phyloP scores from a whole-genome alignment of 2,329 filamentous ascomycete species.

The Botrytis tulipae region DNA sequence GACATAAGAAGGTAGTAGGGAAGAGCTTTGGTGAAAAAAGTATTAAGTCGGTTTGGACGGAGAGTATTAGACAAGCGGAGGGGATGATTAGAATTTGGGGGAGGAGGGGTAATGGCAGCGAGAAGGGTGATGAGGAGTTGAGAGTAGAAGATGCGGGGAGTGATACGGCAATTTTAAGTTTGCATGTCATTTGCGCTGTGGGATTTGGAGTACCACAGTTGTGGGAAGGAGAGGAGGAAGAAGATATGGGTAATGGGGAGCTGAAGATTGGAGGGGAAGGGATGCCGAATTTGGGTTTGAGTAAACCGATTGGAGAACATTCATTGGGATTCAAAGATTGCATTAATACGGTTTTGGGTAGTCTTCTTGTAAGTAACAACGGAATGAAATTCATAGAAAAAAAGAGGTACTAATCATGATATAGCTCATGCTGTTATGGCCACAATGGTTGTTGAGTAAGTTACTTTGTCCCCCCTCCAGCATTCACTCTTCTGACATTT shows the following conservation, averaged over 20 bases:
- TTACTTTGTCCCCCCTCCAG: neutral
- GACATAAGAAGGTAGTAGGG: constrained; percentile 38
- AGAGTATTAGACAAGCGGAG: constrained; percentile 49
- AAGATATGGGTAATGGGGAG: no score
- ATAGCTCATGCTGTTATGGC: constrained; percentile 38
- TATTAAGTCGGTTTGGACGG: constrained; percentile 45
- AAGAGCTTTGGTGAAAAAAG: constrained; percentile 45
- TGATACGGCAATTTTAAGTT: constrained; percentile 50
- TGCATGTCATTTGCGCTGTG: constrained; percentile 54
- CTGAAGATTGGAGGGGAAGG: neutral
- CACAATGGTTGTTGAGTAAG: constrained; percentile 44
- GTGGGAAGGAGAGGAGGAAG: constrained; percentile 41
- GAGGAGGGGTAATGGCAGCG: constrained; percentile 44
- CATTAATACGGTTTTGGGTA: constrained; percentile 47
- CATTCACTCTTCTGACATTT: constrained; percentile 8
- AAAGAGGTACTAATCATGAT: neutral
- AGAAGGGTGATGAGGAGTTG: constrained; percentile 24
- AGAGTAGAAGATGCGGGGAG: constrained; percentile 43
- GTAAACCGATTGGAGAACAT: neutral
- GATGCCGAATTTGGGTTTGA: constrained; percentile 3
- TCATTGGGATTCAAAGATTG: constrained; percentile 50
- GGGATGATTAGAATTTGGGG: constrained; percentile 46
- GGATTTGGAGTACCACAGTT: constrained; percentile 46
- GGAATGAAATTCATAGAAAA: neutral
- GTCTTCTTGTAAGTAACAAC: constrained; percentile 37